These are phyloP conservation scores for Aspergillus ibericus DNA, from an alignment of 2,329 filamentous ascomycete genomes.

Conservation along the genomic window DNA sequence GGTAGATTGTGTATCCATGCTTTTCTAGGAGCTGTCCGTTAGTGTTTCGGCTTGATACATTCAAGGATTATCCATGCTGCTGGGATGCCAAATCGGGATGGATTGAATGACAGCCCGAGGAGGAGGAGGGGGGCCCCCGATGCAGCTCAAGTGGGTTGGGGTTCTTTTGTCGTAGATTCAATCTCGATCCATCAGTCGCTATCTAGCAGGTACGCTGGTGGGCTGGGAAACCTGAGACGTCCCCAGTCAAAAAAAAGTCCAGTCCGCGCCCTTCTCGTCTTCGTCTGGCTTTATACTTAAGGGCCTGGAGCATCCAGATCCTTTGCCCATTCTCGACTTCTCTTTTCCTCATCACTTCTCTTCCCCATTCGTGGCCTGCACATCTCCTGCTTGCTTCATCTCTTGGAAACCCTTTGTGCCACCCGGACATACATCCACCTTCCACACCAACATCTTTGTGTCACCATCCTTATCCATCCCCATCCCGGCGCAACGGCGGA, in stretches of 20 bases:
- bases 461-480: conserved; percentile 19
- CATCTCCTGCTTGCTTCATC: not conserved
- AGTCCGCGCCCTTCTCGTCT: conserved; percentile 1
- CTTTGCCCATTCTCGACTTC: conserved; percentile 6
- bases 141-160: conserved; percentile 4
- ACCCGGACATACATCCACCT: not conserved
- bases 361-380: not conserved
- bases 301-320: conserved; percentile 13
- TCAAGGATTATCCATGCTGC: conserved; percentile 27
- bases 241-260: conserved; percentile 14
- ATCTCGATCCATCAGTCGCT: conserved; percentile 16
- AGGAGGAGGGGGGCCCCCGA: conserved; percentile 3
- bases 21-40: conserved; percentile 16
- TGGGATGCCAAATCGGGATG: conserved; percentile 18
- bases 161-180: conserved; percentile 18
- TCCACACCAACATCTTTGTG: conserved; percentile 11
- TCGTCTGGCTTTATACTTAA: conserved; percentile 14
- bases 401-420: not conserved
- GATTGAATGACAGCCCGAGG: conserved; percentile 9
- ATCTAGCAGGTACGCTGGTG: conserved; percentile 7
- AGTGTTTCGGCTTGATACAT: conserved; percentile 26
- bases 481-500: conserved; percentile 6
- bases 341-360: not conserved
- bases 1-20: conserved; percentile 13
- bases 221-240: conserved; percentile 8